Evolutionary conservation across 2,329 filamentous ascomycete species (phyloP), one percentile per base, ranked within the genome.

Genomic region (Aspergillus chevalieri): DNA sequence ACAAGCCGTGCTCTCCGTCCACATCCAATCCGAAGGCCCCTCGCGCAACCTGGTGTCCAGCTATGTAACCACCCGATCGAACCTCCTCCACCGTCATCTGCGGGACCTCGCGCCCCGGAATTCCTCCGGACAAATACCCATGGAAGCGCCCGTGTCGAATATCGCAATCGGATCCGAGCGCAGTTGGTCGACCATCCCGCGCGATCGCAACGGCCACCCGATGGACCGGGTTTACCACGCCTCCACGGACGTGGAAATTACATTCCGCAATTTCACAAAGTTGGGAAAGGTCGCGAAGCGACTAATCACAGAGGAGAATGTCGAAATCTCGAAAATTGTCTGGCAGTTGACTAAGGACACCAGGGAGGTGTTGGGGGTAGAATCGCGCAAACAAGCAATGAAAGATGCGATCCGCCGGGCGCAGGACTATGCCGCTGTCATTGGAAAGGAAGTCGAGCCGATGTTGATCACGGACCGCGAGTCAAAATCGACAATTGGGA

Each of bases 321-420:
- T 65, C 14, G 54, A 60, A 10, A 55, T 65, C 6, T 39, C 48
- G 6, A 47, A 53, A 1, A 55, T 64, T 15, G 47, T 55, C 5
- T 65, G 63, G 62, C 48, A 51, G 36, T 47, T 65, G 45, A 63
- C 52, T 3, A 57, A 65, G 1, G 54, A 49, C 10, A 63, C 54
- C 1, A 39, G 53, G 38, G 49, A 52, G 12, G 30, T 28, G 6
- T 44, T 65, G 10, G 49, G 52, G 19, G 58, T 56, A 2, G 49
- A 63, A 14, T 52, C 54, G 10, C 53, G 59, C 12, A 55, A 56
- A 36, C 26, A 52, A 48, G 61, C 62, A 9, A 46, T 65, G 21
- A 50, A 47, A 2, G 53, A 64, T 26, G 62, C 63, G 6, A 52
- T 65, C 6, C n/a, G 47, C 3, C 57, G 62, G 30, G 62, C 62